Conservation (phyloP, 2,329 filamentous ascomycete genomes). For the Monascus ruber region DNA sequence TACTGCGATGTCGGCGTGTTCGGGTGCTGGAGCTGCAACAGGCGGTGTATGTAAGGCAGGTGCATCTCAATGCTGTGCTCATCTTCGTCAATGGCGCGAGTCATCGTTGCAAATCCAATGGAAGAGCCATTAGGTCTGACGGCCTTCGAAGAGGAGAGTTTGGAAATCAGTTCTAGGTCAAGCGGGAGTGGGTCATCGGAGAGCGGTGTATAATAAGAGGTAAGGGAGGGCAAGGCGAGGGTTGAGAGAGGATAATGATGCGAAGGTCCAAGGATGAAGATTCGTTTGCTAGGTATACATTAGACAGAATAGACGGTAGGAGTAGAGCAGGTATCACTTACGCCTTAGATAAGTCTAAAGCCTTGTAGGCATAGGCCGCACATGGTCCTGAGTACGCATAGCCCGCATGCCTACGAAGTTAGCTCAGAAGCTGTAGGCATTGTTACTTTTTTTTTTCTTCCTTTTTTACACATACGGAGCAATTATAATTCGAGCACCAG, state of each 20-base stretch:
- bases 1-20: constrained; percentile 44
- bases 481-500: constrained; percentile 73
- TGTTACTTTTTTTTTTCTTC: neutral
- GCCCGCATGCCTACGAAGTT: constrained; percentile 64
- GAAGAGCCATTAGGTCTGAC: constrained; percentile 20
- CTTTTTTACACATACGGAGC: constrained; percentile 60
- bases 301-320: neutral
- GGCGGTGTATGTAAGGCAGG: constrained; percentile 81
- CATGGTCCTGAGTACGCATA: constrained; percentile 85
- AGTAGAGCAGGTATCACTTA: constrained; percentile 26
- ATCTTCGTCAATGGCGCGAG: constrained; percentile 53
- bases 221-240: constrained; percentile 64
- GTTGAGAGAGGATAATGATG: constrained; percentile 73
- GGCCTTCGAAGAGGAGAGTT: constrained; percentile 21
- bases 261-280: constrained; percentile 88
- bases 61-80: constrained; percentile 98
- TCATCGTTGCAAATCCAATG: constrained; percentile 44
- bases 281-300: constrained; percentile 50
- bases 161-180: constrained; percentile 31
- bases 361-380: constrained; percentile 90
- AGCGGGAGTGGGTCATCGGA: constrained; percentile 33
- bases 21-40: constrained; percentile 44
- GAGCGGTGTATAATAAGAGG: constrained; percentile 35
- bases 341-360: constrained; percentile 68
- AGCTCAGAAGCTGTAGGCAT: constrained; percentile 12